Conservation (phyloP, 257 asterid genomes). For the Solanum appendiculatum region DNA sequence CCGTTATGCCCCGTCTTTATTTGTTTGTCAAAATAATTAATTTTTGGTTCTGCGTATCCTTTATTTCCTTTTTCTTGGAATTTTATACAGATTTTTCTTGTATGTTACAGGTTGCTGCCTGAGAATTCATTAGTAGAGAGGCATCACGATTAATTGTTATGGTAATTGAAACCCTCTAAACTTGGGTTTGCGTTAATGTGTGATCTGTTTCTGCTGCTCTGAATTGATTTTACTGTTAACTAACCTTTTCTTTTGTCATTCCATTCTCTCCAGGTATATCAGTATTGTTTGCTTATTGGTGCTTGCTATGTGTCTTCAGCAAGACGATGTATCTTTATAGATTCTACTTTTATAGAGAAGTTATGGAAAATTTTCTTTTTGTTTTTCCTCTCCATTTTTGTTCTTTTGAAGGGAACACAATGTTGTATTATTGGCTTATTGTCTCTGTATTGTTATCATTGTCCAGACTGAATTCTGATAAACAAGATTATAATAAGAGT, state of each 20-base stretch:
- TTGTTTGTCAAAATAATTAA: neutral
- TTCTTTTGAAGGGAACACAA: neutral
- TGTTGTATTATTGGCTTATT: neutral
- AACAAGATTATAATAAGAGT: constrained; percentile 3
- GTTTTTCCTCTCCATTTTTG: neutral
- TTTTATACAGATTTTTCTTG: neutral
- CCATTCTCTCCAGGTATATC: neutral
- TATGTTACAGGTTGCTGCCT: constrained; percentile 36
- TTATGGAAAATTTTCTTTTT: neutral
- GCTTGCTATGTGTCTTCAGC: neutral
- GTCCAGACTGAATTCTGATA: constrained; percentile 4
- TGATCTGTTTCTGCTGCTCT: neutral
- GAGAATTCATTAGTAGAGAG: neutral
- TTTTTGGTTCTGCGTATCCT: neutral
- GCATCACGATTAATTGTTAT: neutral
- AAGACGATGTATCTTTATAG: neutral
- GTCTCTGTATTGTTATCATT: constrained; percentile 8
- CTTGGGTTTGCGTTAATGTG: neutral
- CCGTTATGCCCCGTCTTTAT: no score
- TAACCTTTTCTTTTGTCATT: neutral
- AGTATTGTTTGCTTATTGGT: neutral
- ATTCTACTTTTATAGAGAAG: neutral
- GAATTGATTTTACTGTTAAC: neutral
- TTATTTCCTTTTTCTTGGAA: neutral
- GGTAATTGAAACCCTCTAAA: neutral